These are phyloP conservation scores for Yamadazyma akitaensis DNA, from an alignment of 805 yeast species.

Conservation along the genomic window DNA sequence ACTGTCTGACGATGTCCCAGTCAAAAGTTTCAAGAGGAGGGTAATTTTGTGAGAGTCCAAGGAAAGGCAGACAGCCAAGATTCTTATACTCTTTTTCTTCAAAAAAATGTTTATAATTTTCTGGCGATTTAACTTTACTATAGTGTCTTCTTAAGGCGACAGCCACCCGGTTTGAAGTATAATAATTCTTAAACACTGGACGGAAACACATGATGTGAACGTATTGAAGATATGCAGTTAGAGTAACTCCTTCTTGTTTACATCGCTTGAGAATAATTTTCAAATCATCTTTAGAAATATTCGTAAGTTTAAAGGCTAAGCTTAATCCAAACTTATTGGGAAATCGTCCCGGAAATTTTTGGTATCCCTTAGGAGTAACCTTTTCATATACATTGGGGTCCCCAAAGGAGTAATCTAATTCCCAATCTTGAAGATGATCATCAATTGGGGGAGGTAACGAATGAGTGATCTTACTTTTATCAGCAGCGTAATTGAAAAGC, in stretches of 20 bases:
- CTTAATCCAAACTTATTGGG: conserved; percentile 1
- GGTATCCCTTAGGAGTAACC: conserved; percentile 4
- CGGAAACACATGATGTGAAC: conserved; percentile 25
- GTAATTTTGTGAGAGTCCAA: conserved; percentile 28
- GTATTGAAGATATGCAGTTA: conserved; percentile 30
- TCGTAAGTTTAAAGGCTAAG: conserved; percentile 16
- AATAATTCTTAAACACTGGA: conserved; percentile 25
- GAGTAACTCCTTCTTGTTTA: conserved; percentile 26
- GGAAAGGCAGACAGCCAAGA: conserved; percentile 32
- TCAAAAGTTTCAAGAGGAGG: conserved; percentile 29
- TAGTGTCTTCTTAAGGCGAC: conserved; percentile 31
- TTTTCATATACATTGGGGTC: conserved; percentile 9
- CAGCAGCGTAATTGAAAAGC: conserved; percentile 21
- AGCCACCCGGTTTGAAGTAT: conserved; percentile 27
- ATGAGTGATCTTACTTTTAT: conserved; percentile 18
- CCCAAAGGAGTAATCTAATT: conserved; percentile 24
- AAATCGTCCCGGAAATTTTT: conserved; percentile 12
- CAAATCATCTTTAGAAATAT: conserved; percentile 24
- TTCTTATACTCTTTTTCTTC: conserved; percentile 19
- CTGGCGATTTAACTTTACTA: conserved; percentile 10
- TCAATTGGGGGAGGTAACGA: conserved; percentile 38
- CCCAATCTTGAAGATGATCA: conserved; percentile 22
- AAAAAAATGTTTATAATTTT: conserved; percentile 18
- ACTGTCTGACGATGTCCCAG: conserved; percentile 29
- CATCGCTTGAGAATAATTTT: conserved; percentile 23